Conservation (phyloP, 352 stramenopile species). For the Pythium inflatum region DNA sequence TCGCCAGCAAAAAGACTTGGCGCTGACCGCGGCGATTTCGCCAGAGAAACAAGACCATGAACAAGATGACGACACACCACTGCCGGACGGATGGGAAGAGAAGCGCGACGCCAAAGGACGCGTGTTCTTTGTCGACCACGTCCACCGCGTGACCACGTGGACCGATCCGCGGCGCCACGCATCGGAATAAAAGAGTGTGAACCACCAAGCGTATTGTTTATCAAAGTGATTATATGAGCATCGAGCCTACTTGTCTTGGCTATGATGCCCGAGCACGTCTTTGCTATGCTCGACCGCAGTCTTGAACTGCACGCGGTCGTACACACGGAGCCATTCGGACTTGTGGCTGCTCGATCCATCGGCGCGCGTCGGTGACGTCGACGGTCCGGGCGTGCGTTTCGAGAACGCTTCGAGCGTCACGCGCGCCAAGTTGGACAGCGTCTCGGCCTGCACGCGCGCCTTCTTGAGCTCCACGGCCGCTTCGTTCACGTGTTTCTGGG, state of each 20-base stretch:
- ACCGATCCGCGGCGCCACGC: slow-evolving; percentile 44
- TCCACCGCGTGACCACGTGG: slow-evolving; percentile 77
- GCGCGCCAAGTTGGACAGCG: slow-evolving; percentile 72
- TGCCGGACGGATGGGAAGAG: slow-evolving; percentile 74
- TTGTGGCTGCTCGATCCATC: slow-evolving; percentile 18
- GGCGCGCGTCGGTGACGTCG: not conserved
- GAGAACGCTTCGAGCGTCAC: slow-evolving; percentile 70
- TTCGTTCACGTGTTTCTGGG: slow-evolving; percentile 70
- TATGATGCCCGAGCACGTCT: slow-evolving; percentile 37
- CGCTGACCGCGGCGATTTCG: not conserved
- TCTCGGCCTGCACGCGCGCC: slow-evolving; percentile 70
- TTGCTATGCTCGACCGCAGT: slow-evolving; percentile 74
- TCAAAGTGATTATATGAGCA: too few species aligned
- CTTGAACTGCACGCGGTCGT: slow-evolving; percentile 68
- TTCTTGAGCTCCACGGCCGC: slow-evolving; percentile 76
- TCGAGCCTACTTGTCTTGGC: not conserved
- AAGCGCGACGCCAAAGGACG: slow-evolving; percentile 71
- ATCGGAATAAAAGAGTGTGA: too few species aligned
- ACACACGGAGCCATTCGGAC: slow-evolving; percentile 65
- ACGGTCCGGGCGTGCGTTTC: slow-evolving; percentile 22
- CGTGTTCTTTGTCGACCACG: slow-evolving; percentile 77
- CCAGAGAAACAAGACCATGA: slow-evolving; percentile 7
- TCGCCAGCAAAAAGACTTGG: slow-evolving; percentile 64
- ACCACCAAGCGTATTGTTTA: too few species aligned
- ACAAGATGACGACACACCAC: slow-evolving; percentile 15